Evolutionary conservation across 2,329 filamentous ascomycete genomes (phyloP).

Genomic region (Epicoccum nigrum): DNA sequence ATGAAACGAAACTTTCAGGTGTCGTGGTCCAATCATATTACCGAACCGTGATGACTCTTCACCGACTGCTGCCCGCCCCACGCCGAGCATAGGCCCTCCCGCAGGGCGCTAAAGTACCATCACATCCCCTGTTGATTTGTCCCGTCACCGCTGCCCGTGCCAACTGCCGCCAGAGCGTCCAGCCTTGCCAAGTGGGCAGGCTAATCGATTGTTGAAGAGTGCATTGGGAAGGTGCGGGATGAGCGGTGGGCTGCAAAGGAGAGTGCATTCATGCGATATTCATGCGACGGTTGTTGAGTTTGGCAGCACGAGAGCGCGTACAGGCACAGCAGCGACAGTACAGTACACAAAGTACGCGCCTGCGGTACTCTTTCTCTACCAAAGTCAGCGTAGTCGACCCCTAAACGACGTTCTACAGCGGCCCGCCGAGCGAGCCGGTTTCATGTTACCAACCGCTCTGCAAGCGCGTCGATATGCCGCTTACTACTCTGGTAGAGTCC

Average conservation of each 20-base stretch:
- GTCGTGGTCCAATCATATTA: constrained; percentile 40
- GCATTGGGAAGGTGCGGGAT: constrained; percentile 9
- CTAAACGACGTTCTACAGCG: constrained; percentile 16
- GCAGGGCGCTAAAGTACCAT: constrained; percentile 38
- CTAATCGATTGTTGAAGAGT: constrained; percentile 1
- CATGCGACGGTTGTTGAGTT: not conserved
- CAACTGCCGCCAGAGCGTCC: constrained; percentile 37
- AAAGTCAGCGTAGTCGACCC: constrained; percentile 9
- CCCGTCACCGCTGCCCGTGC: constrained; percentile 30
- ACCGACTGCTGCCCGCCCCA: constrained; percentile 22
- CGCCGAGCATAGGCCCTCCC: constrained; percentile 25
- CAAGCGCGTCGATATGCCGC: constrained; percentile 42
- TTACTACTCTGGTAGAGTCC: constrained; percentile 28
- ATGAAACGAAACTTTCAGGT: constrained; percentile 43
- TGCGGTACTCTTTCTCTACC: constrained; percentile 11
- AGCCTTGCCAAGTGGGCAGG: constrained; percentile 9
- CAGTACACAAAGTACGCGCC: constrained; percentile 15
- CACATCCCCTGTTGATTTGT: constrained; percentile 42
- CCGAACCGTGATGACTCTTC: constrained; percentile 40
- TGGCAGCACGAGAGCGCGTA: constrained; percentile 1
- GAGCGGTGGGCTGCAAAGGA: constrained; percentile 4
- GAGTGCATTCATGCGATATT: not conserved
- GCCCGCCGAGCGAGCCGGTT: constrained; percentile 35
- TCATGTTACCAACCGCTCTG: constrained; percentile 46
- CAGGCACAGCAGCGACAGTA: not conserved